Evolutionary conservation across 2,329 filamentous ascomycete genomes (phyloP).

Genomic region (Sphaerulina populicola): DNA sequence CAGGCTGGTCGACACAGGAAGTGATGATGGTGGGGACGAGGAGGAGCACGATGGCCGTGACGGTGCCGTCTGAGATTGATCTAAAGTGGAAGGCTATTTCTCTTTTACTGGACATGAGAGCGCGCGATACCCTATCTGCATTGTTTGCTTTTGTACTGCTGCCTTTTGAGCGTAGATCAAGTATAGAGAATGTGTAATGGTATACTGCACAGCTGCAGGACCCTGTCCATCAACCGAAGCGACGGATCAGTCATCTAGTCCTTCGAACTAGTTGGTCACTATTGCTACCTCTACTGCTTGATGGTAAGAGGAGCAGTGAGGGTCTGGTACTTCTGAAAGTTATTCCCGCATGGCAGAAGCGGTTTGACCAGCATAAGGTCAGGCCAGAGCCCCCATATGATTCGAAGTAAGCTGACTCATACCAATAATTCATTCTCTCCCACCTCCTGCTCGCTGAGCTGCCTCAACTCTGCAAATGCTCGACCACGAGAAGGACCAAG

Average conservation of each 20-base stretch:
- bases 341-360: slow-evolving; percentile 14
- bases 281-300: no score
- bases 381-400: neutral
- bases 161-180: neutral
- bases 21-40: slow-evolving; percentile 2
- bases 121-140: neutral
- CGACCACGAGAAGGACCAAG: slow-evolving; percentile 8
- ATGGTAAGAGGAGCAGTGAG: no score
- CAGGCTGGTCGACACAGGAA: slow-evolving; percentile 4
- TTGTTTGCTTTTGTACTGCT: neutral
- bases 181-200: neutral
- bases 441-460: slow-evolving; percentile 1
- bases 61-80: neutral
- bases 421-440: neutral
- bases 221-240: neutral
- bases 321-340: slow-evolving; percentile 2
- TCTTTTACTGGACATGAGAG: neutral
- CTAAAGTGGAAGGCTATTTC: neutral
- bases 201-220: no score
- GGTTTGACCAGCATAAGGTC: slow-evolving; percentile 9
- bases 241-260: no score
- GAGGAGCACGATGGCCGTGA: neutral
- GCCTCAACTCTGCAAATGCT: neutral
- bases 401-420: slow-evolving; percentile 4
- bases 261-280: no score